A percentile compares a stretch with the other conserved stretches of the same genome.
Conservation (phyloP, 75 land plant species). For the Azolla pinnata region DNA sequence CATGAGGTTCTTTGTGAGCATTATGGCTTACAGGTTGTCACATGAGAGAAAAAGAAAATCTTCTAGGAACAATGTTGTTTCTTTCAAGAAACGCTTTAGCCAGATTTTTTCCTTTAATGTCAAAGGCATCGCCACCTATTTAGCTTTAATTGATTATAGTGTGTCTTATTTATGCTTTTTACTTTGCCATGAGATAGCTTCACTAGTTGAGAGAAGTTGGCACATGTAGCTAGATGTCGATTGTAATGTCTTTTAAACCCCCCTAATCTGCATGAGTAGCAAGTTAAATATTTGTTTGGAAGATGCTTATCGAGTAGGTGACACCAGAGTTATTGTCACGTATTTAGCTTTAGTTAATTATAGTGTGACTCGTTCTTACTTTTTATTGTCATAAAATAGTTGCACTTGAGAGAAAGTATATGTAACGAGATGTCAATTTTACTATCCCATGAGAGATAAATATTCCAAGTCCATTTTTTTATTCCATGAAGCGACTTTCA, state of each 20-base stretch:
- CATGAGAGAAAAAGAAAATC: background rate
- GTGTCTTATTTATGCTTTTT: slow-evolving; percentile 10
- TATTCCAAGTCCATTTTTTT: background rate
- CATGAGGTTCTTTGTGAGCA: slow-evolving; percentile 17
- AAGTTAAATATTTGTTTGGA: no score
- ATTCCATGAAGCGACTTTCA: background rate
- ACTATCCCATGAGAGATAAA: background rate
- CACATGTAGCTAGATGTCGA: slow-evolving; percentile 29
- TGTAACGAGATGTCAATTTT: no score
- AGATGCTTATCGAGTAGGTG: no score
- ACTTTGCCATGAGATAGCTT: slow-evolving; percentile 24
- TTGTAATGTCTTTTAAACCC: slow-evolving; percentile 8
- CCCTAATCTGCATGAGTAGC: slow-evolving; percentile 34
- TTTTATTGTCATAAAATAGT: slow-evolving; percentile 34
- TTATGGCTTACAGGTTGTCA: slow-evolving; percentile 20
- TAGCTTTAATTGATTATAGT: slow-evolving; percentile 22
- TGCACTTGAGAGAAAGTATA: slow-evolving; percentile 8
- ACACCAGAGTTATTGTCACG: no score
- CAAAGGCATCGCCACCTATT: slow-evolving; percentile 13
- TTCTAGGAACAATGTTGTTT: background rate
- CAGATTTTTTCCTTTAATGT: slow-evolving; percentile 14
- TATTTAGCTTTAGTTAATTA: no score
- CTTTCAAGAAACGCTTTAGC: slow-evolving; percentile 9
- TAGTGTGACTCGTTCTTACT: slow-evolving; percentile 18
- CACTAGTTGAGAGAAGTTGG: slow-evolving; percentile 12